Percentiles rank a stretch among this genome's conserved stretches.
phyloP scores from a whole-genome alignment of 192 early-diverging fungal species.

The Obelidium mucronatum region DNA sequence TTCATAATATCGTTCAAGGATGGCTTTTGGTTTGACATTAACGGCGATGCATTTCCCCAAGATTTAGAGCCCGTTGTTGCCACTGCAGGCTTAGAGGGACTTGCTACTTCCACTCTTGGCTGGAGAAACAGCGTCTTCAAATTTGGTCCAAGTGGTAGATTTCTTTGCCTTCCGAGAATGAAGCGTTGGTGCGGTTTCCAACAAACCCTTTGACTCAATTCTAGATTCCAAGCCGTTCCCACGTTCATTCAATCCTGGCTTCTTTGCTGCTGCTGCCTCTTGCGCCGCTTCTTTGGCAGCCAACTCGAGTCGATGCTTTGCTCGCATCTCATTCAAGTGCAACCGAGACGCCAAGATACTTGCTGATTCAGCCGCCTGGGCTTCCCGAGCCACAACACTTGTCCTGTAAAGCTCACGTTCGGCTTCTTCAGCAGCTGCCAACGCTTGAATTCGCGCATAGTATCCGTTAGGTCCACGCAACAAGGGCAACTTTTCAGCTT shows the following conservation, averaged over 20 bases:
- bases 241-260: background rate
- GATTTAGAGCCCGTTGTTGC: no score
- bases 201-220: background rate
- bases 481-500: constrained; percentile 36
- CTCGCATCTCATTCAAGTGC: constrained; percentile 2
- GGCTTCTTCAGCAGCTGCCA: background rate
- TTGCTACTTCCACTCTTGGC: constrained; percentile 4
- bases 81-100: no score
- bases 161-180: background rate
- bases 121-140: background rate
- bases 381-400: constrained; percentile 9
- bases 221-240: no score
- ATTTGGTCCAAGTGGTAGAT: background rate
- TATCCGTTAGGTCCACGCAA: constrained; percentile 41
- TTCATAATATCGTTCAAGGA: constrained; percentile 42
- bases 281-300: background rate
- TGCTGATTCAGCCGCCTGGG: background rate
- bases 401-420: constrained; percentile 14
- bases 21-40: no score
- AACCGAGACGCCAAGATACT: background rate
- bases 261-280: background rate
- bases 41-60: no score
- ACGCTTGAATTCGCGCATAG: constrained; percentile 28
- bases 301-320: constrained; percentile 30
- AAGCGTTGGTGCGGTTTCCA: background rate